Conservation (phyloP, 441 rosid species). For the California macrophylla region DNA sequence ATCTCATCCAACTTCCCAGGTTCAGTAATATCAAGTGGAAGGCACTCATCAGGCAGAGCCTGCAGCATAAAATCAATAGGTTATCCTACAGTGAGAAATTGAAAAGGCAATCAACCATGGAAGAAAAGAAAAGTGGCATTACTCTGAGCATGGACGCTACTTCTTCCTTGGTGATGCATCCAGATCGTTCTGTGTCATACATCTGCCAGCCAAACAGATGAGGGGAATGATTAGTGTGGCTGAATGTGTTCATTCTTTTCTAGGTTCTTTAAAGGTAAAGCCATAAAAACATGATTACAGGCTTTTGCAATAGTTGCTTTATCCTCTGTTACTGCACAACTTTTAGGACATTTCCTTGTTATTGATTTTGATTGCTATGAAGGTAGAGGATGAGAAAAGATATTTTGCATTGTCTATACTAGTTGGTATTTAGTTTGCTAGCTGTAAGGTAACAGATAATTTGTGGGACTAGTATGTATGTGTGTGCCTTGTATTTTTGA, state of each 20-base stretch:
- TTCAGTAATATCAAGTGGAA: conserved; percentile 49
- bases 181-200: conserved; percentile 63
- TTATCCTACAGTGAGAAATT: background rate
- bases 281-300: background rate
- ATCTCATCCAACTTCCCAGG: conserved; percentile 64
- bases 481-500: background rate
- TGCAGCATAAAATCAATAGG: conserved; percentile 12
- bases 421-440: background rate
- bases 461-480: background rate
- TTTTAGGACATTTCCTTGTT: conserved; percentile 2
- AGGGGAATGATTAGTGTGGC: background rate
- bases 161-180: conserved; percentile 68
- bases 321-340: background rate
- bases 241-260: background rate
- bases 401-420: background rate
- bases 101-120: background rate
- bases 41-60: conserved; percentile 75
- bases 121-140: conserved; percentile 14
- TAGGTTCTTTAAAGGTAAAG: background rate
- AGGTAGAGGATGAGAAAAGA: background rate
- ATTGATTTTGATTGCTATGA: background rate
- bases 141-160: conserved; percentile 64
- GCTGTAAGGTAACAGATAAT: background rate
- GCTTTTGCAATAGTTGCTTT: conserved; percentile 5
- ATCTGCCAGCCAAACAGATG: conserved; percentile 27